These are phyloP conservation scores for Mucor mucedo DNA, from an alignment of 371 early-diverging fungal species.

Conservation along the genomic window DNA sequence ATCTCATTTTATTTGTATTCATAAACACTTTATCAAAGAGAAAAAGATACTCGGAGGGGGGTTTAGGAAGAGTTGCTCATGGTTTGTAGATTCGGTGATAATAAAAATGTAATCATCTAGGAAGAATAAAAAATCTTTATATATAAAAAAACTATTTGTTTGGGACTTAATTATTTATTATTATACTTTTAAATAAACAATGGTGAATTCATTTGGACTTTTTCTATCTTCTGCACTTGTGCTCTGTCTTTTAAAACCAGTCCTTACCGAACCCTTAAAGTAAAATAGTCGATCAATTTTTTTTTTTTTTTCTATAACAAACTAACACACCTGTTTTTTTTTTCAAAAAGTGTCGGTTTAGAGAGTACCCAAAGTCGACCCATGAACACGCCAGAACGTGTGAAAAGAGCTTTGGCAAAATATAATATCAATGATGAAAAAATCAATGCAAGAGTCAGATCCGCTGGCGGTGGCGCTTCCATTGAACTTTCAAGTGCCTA, in stretches of 20 bases:
- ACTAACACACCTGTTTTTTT: not conserved
- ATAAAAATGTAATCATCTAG: not conserved
- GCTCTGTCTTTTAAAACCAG: not conserved
- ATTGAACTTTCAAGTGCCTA: conserved; percentile 37
- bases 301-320: not conserved
- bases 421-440: conserved; percentile 32
- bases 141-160: not conserved
- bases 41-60: no score
- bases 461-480: conserved; percentile 22
- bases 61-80: not conserved
- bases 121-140: not conserved
- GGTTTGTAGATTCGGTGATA: not conserved
- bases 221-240: conserved; percentile 2
- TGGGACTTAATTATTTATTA: conserved; percentile 3
- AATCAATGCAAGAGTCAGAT: conserved; percentile 14
- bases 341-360: conserved; percentile 28
- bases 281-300: not conserved
- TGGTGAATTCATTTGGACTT: not conserved
- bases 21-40: no score
- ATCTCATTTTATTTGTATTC: no score
- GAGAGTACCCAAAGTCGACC: conserved; percentile 25
- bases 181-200: conserved; percentile 1
- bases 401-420: conserved; percentile 35
- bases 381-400: conserved; percentile 37
- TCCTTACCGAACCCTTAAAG: conserved; percentile 12